Percentiles rank a stretch among this genome's conserved stretches.
These are phyloP conservation scores for Poterioochromonas sp. DNA, from an alignment of 352 stramenopile species.

Conservation along the genomic window DNA sequence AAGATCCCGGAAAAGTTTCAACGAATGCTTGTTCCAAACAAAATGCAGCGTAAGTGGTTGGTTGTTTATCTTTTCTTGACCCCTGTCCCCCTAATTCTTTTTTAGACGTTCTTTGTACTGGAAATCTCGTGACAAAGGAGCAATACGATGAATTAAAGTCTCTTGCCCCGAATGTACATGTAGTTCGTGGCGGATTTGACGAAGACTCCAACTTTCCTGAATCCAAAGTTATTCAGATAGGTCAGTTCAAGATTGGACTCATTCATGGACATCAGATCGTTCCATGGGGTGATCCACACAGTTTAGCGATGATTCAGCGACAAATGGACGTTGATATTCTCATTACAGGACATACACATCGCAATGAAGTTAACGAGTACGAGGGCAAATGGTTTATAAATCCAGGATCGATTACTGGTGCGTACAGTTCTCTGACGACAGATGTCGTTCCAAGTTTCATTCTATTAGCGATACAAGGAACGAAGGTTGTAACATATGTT, in stretches of 20 bases:
- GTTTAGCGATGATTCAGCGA: conserved; percentile 71
- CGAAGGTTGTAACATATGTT: conserved; percentile 90
- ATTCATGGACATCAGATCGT: conserved; percentile 91
- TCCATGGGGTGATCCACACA: conserved; percentile 49
- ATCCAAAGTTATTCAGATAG: conserved; percentile 85
- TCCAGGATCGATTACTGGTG: conserved; percentile 85
- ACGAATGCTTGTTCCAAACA: conserved; percentile 85
- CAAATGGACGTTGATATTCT: conserved; percentile 95
- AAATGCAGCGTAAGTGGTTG: conserved; percentile 58
- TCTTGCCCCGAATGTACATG: conserved; percentile 90
- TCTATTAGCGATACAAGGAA: conserved; percentile 90
- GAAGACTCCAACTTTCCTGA: conserved; percentile 78
- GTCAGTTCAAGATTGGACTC: conserved; percentile 89
- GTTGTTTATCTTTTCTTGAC: neutral
- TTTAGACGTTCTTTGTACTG: conserved; percentile 86
- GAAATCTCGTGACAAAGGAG: conserved; percentile 87
- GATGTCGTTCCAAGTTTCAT: conserved; percentile 88
- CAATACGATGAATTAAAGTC: conserved; percentile 82
- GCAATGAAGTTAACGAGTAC: conserved; percentile 78
- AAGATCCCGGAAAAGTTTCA: conserved; percentile 93
- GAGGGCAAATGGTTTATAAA: conserved; percentile 94
- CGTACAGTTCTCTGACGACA: conserved; percentile 58
- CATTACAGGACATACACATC: conserved; percentile 84
- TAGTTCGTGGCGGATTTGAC: conserved; percentile 88
- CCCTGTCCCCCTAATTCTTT: neutral